These are phyloP conservation scores for Nicotiana benthamiana DNA, from an alignment of 257 asterid species.

Conservation along the genomic window DNA sequence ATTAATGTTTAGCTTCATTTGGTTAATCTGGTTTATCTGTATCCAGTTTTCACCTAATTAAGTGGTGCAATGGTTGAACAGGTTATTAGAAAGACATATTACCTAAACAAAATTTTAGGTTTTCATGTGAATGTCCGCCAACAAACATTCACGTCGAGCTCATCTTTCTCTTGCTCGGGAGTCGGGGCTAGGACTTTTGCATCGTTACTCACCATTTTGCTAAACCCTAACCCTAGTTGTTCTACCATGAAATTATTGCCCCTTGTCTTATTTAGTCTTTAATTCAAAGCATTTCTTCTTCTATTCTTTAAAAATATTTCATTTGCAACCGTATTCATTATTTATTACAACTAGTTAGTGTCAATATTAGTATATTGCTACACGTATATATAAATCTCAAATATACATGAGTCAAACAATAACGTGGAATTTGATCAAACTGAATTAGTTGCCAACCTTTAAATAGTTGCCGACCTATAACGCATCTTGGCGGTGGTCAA, in stretches of 20 bases:
- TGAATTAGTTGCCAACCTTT: slow-evolving; percentile 24
- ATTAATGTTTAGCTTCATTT: background rate
- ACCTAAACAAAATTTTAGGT: slow-evolving; percentile 14
- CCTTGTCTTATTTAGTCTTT: slow-evolving; percentile 27
- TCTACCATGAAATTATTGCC: slow-evolving; percentile 54
- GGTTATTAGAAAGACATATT: background rate
- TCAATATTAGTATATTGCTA: background rate
- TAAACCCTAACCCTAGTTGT: slow-evolving; percentile 60
- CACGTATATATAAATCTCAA: background rate
- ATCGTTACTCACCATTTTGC: slow-evolving; percentile 35
- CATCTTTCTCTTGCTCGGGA: slow-evolving; percentile 42
- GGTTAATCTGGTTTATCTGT: background rate
- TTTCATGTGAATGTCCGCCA: slow-evolving; percentile 68
- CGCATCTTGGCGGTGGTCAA: slow-evolving; percentile 77
- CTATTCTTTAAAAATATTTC: slow-evolving; percentile 14
- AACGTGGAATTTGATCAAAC: slow-evolving; percentile 33
- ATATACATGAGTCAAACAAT: slow-evolving; percentile 33
- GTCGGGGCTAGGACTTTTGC: slow-evolving; percentile 45
- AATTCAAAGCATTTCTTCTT: background rate
- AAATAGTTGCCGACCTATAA: slow-evolving; percentile 31
- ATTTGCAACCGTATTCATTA: background rate
- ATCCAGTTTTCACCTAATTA: background rate
- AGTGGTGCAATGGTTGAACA: background rate
- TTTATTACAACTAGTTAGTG: background rate
- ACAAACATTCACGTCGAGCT: slow-evolving; percentile 94